Evolutionary conservation across 140 eudicot genomes (phyloP), one percentile per base, ranked within the genome.

Genomic region (Stevia rebaudiana): DNA sequence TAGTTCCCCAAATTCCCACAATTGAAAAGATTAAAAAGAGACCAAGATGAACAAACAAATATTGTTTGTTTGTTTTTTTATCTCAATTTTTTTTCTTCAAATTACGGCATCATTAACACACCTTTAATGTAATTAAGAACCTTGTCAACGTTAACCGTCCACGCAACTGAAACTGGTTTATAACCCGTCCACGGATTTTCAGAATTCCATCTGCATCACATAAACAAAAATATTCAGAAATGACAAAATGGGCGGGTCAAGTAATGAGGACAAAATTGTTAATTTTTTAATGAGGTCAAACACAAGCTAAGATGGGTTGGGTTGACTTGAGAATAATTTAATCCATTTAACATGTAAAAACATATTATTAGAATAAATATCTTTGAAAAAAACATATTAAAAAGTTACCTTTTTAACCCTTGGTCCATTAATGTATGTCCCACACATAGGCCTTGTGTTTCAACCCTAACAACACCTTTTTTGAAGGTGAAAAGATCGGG

Each of bases 381-480:
- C 11, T 28, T 17, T 17, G n/a, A 11, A 2, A 39, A 47, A 43
- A 30, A 36, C 5, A 3, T 5, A 48, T 54, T 5, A n/a, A 15
- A 5, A 31, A 72, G 3, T 1, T 2, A 90, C 95, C 56, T 82
- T 67, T 90, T 90, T 15, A 90, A 73, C 48, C 97, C 97, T 76
- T 86, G 95, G 69, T 90, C 95, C 95, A 86, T 79, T 16, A 90
- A 61, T 2, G 95, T 84, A 65, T 90, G 95, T 19, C 97, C 97
- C 0, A 72, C 78, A 56, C 97, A 90, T 8, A 90, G 79, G 60
- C 97, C 97, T 69, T 90, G 97, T 30, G 97, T 86, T 72, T 90
- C 97, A 7, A 90, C 97, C 70, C 95, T 84, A 60, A 90, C 97
- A 8, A 86, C 94, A 15, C 95, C 97, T 48, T 63, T 79, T 82